Base-by-base conservation (phyloP, 805 yeast species). In the Lipomyces kockii region DNA sequence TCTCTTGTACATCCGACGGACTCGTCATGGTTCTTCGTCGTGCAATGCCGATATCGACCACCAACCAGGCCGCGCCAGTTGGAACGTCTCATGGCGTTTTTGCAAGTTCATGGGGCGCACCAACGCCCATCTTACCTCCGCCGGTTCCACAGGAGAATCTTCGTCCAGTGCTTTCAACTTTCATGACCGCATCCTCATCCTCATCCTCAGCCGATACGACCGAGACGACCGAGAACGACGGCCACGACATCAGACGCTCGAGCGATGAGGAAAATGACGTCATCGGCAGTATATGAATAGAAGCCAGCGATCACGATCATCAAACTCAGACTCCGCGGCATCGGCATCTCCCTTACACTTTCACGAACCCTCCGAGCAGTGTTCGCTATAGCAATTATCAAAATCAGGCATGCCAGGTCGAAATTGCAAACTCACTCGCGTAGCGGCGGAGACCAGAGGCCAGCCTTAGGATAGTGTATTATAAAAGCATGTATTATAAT, bases 1-100 rank as follows among this genome's bases (percentile, higher is more conserved):
- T 60, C 20, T 64, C 61, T 32, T 66, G 66, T 51, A 51, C 69
- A 4, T 62, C 69, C 22, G 69, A 66, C 43, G 68, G 68, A 7
- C 63, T 65, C 37, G 63, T 66, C 25, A 35, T 66, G 37, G 63
- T 66, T 7, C 34, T 66, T 0, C 63, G 69, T 14, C 61, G 54
- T 8, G 68, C 63, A 12, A 27, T 7, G 14, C 58, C 68, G 4
- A 32, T n/a, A n/a, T 14, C 54, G 6, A 43, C 61, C 6, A 22
- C 22, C 9, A 51, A 53, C 55, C 57, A 43, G n/a, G 60, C 55
- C 17, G 27, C 14, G 52, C 39, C 39, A 6, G 37, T 53, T 29
- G 54, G 54, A 11, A 39, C 60, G 1, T 32, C 54, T 9, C 14
- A 29, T 12, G 54, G 67, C 52, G 66, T 27, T 25, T 64, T 60